These are phyloP conservation scores for Capsella bursapastoris DNA, from an alignment of 345 rosid genomes.

Conservation along the genomic window DNA sequence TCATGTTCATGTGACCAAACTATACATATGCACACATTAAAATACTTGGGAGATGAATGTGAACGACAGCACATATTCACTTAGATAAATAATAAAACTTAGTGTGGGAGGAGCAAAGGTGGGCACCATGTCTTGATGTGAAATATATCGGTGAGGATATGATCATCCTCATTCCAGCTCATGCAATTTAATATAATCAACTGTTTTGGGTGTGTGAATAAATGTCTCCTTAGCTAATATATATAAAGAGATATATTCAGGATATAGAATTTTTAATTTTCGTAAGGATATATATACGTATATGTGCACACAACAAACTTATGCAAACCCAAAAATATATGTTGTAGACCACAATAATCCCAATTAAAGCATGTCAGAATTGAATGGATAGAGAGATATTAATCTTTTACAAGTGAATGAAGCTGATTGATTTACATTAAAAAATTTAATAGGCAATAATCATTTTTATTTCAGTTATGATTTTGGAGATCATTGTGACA, in stretches of 20 bases:
- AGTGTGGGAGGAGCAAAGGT: conserved; percentile 18
- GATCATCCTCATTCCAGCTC: conserved; percentile 38
- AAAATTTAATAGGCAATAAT: no score
- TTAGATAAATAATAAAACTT: neutral
- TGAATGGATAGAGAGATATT: no score
- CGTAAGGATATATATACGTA: neutral
- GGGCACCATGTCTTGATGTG: conserved; percentile 47
- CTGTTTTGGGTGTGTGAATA: conserved; percentile 24
- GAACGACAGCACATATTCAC: conserved; percentile 40
- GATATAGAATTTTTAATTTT: neutral
- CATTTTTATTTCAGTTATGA: no score
- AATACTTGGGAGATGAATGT: conserved; percentile 27
- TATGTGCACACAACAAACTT: no score
- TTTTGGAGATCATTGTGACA: no score
- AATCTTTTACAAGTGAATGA: no score
- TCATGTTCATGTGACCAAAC: conserved; percentile 33
- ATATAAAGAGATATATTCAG: neutral
- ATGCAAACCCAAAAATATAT: neutral
- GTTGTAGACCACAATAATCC: neutral
- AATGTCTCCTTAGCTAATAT: conserved; percentile 33
- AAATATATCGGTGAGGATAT: conserved; percentile 25
- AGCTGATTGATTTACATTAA: no score
- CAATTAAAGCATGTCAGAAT: no score
- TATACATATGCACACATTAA: neutral
- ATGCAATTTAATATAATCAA: conserved; percentile 39